phyloP scores from a whole-genome alignment of 371 early-diverging fungal genomes.

The Haplosporangium sp. region DNA sequence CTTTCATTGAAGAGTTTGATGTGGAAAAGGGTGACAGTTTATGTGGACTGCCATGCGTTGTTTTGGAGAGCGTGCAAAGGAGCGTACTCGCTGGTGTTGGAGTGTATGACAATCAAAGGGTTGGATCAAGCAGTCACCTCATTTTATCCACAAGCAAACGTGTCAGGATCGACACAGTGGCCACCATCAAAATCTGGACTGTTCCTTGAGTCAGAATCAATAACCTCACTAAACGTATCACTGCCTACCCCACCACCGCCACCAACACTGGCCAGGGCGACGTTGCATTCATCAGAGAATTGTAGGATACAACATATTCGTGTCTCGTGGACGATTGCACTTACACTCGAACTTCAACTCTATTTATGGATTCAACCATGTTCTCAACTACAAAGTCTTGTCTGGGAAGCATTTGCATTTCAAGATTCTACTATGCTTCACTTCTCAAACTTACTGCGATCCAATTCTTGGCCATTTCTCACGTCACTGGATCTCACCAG shows the following conservation, averaged over 20 bases:
- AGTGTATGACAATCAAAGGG: constrained; percentile 21
- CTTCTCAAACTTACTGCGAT: constrained; percentile 2
- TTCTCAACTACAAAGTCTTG: constrained; percentile 14
- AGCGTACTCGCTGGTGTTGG: constrained; percentile 11
- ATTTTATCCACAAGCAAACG: neutral
- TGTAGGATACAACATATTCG: constrained; percentile 16
- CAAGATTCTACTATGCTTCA: constrained; percentile 5
- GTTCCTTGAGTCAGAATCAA: neutral
- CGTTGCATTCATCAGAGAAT: neutral
- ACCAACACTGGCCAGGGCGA: neutral
- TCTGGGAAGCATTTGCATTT: constrained; percentile 27
- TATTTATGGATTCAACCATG: constrained; percentile 28
- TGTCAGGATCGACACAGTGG: constrained; percentile 1
- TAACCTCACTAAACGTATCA: neutral
- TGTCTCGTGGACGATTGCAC: constrained; percentile 20
- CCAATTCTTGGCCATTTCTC: constrained; percentile 13
- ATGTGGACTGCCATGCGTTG: neutral
- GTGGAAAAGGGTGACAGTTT: constrained; percentile 19
- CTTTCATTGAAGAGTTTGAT: neutral
- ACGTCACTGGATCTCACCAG: constrained; percentile 21
- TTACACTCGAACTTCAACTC: constrained; percentile 23
- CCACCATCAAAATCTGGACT: neutral
- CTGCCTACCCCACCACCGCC: neutral
- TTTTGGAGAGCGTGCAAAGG: constrained; percentile 18
- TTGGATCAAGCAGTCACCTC: neutral